A percentile compares a stretch with the other conserved stretches of the same genome.
Evolutionary conservation across 345 rosid species (phyloP).

Genomic region (Populus pruinosa): DNA sequence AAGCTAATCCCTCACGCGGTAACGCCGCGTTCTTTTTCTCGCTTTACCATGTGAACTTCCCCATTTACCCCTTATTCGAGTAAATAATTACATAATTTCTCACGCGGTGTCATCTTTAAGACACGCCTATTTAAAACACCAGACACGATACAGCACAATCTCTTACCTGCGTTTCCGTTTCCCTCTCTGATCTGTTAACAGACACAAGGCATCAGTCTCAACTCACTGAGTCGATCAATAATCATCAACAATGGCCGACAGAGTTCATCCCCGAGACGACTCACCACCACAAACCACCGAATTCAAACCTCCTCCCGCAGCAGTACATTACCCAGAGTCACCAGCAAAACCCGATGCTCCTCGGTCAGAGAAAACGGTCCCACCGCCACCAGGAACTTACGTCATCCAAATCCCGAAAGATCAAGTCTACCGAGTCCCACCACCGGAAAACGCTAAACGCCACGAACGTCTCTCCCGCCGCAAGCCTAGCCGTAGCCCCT

Average conservation of each 20-base stretch:
- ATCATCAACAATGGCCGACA: constrained; percentile 33
- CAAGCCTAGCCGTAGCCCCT: constrained; percentile 25
- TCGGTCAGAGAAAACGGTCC: constrained; percentile 30
- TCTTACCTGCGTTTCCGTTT: background rate
- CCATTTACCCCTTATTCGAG: background rate
- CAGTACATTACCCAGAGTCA: background rate
- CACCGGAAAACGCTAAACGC: constrained; percentile 72
- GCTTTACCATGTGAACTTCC: background rate
- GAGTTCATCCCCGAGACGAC: constrained; percentile 30
- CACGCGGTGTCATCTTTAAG: constrained; percentile 1
- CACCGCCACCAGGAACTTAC: constrained; percentile 61
- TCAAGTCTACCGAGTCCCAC: constrained; percentile 83
- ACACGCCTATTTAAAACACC: background rate
- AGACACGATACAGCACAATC: background rate
- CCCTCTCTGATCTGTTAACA: background rate
- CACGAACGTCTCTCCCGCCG: constrained; percentile 49
- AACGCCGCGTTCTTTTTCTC: background rate
- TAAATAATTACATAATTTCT: background rate
- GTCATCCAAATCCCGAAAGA: constrained; percentile 84
- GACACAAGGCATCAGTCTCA: background rate
- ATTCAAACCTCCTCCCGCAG: background rate
- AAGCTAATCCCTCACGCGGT: background rate
- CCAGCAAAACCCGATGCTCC: constrained; percentile 8
- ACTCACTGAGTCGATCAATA: background rate
- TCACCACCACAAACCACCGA: constrained; percentile 10